Evolutionary conservation across 2,329 filamentous ascomycete species (phyloP).

Genomic region (Aspergillus tamarii): DNA sequence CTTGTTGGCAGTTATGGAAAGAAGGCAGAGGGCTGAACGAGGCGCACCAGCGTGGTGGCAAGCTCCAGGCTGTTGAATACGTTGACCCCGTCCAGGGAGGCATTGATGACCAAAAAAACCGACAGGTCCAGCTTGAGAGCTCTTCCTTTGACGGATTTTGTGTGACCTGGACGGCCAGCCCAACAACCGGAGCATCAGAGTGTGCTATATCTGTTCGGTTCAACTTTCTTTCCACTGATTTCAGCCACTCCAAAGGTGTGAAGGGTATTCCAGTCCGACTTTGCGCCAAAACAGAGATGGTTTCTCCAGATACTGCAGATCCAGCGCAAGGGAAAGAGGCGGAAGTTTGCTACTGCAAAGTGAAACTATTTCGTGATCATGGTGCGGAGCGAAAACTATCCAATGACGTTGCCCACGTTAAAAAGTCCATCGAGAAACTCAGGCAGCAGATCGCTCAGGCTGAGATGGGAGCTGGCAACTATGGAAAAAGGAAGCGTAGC

Average conservation of each 20-base stretch:
- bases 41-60: slow-evolving; percentile 89
- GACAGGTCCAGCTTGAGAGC: slow-evolving; percentile 70
- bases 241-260: slow-evolving; percentile 97
- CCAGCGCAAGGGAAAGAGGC: slow-evolving; percentile 38
- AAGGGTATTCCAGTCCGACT: slow-evolving; percentile 95
- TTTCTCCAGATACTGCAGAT: slow-evolving; percentile 58
- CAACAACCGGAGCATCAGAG: slow-evolving; percentile 66
- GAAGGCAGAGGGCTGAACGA: slow-evolving; percentile 95
- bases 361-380: slow-evolving; percentile 95
- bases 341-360: slow-evolving; percentile 93
- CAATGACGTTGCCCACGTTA: slow-evolving; percentile 92
- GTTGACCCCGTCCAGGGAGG: slow-evolving; percentile 67
- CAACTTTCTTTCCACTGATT: slow-evolving; percentile 98
- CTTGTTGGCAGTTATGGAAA: slow-evolving; percentile 93
- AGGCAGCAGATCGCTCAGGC: slow-evolving; percentile 88
- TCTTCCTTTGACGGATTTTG: slow-evolving; percentile 94
- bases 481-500: slow-evolving; percentile 64
- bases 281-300: slow-evolving; percentile 82
- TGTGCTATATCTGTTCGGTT: slow-evolving; percentile 90
- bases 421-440: slow-evolving; percentile 94
- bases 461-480: slow-evolving; percentile 62
- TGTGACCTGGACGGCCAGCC: slow-evolving; percentile 80
- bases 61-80: slow-evolving; percentile 91
- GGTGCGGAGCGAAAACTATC: slow-evolving; percentile 93
- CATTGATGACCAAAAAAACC: slow-evolving; percentile 59